Percentiles rank a stretch among this genome's conserved stretches.
phyloP scores from a whole-genome alignment of 192 early-diverging fungal genomes.

The Oehlia diaphana region DNA sequence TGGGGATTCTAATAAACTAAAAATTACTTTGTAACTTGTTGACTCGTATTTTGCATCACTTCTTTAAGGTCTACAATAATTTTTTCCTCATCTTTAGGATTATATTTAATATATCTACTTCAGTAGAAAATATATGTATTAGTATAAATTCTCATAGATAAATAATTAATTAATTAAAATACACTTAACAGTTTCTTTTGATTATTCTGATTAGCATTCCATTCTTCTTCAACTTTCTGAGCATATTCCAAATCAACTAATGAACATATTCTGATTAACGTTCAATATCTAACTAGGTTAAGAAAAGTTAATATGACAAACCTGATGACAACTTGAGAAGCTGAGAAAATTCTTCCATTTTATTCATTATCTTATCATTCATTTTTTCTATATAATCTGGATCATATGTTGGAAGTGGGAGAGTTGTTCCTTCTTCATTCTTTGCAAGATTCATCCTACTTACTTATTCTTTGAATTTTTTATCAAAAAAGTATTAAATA shows the following conservation, averaged over 20 bases:
- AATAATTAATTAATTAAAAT: background rate
- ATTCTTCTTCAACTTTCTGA: background rate
- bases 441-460: background rate
- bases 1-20: background rate
- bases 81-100: background rate
- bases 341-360: background rate
- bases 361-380: background rate
- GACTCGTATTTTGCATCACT: background rate
- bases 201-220: background rate
- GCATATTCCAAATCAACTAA: background rate
- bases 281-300: background rate
- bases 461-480: background rate
- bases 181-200: background rate
- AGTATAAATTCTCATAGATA: background rate
- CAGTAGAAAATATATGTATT: background rate
- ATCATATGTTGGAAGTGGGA: background rate
- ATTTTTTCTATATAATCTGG: background rate
- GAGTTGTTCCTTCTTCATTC: no score
- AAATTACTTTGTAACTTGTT: constrained; percentile 11
- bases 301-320: background rate
- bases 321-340: background rate
- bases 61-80: background rate
- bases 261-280: background rate
- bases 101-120: background rate
- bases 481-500: no score